Evolutionary conservation across 1,284 basidiomycete species (phyloP).

Genomic region (Cutaneotrichosporon daszewskae): DNA sequence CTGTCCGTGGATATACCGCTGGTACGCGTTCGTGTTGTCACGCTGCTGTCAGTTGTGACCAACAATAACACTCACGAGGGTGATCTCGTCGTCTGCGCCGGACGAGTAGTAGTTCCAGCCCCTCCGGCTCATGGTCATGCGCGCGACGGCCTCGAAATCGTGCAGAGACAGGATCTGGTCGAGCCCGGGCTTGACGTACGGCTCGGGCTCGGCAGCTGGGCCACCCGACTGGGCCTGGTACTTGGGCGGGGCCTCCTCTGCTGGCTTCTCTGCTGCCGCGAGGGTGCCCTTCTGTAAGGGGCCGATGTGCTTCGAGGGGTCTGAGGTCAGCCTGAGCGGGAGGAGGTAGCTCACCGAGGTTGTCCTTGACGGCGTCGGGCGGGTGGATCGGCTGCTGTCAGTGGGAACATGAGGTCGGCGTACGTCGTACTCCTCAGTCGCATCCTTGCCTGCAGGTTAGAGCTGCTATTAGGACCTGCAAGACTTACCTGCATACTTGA

Average conservation of each 20-base stretch:
- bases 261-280: slow-evolving; percentile 18
- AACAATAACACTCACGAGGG: no score
- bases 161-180: slow-evolving; percentile 77
- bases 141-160: slow-evolving; percentile 83
- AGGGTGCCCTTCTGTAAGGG: slow-evolving; percentile 59
- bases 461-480: no score
- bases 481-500: slow-evolving; percentile 65
- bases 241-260: slow-evolving; percentile 49
- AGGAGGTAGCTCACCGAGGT: slow-evolving; percentile 55
- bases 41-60: no score
- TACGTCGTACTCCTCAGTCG: slow-evolving; percentile 68
- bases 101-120: slow-evolving; percentile 88
- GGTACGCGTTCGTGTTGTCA: slow-evolving; percentile 5
- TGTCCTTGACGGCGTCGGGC: slow-evolving; percentile 75
- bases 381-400: slow-evolving; percentile 65
- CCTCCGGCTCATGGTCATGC: slow-evolving; percentile 64
- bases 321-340: slow-evolving; percentile 4
- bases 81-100: slow-evolving; percentile 83
- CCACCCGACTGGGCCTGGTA: slow-evolving; percentile 1
- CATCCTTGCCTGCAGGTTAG: slow-evolving; percentile 74
- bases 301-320: slow-evolving; percentile 52
- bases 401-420: slow-evolving; percentile 6
- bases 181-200: slow-evolving; percentile 56
- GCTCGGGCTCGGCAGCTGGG: slow-evolving; percentile 22
- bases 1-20: slow-evolving; percentile 14